Conservation (phyloP, 805 yeast genomes). For the Cephaloascus albidus region DNA sequence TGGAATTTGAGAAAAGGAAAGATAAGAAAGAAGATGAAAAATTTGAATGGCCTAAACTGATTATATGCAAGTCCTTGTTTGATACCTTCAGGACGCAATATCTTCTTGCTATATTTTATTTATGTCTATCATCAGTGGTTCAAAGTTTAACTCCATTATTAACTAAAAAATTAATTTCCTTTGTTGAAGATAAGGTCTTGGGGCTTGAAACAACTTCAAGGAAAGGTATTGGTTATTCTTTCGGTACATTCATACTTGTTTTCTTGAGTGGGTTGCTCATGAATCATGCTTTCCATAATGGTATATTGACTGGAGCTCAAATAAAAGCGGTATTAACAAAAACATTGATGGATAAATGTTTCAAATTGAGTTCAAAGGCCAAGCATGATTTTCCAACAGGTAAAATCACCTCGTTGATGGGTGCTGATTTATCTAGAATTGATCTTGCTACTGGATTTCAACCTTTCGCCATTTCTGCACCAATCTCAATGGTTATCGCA, state of each 20-base stretch:
- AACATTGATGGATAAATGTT: slow-evolving; percentile 26
- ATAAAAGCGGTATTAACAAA: slow-evolving; percentile 29
- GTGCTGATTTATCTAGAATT: slow-evolving; percentile 32
- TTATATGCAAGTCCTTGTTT: neutral
- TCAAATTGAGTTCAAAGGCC: slow-evolving; percentile 22
- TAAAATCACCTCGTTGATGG: slow-evolving; percentile 28
- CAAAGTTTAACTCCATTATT: slow-evolving; percentile 16
- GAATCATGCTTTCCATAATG: slow-evolving; percentile 31
- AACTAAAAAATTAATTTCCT: slow-evolving; percentile 23
- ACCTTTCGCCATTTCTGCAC: slow-evolving; percentile 30
- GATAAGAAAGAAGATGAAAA: neutral
- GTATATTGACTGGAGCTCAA: slow-evolving; percentile 33
- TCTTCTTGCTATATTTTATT: neutral
- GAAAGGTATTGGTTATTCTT: slow-evolving; percentile 23
- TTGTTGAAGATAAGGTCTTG: slow-evolving; percentile 21
- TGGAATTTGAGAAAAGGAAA: neutral
- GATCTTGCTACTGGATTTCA: slow-evolving; percentile 34
- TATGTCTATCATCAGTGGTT: neutral
- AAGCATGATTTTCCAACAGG: slow-evolving; percentile 26
- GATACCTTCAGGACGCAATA: neutral
- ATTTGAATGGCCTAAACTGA: neutral
- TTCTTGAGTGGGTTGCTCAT: slow-evolving; percentile 25
- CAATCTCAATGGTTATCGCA: slow-evolving; percentile 30
- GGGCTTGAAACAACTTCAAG: slow-evolving; percentile 20
- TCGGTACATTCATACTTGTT: neutral